phyloP scores from a whole-genome alignment of 805 yeast species.

The Metschnikowia gelsemii region DNA sequence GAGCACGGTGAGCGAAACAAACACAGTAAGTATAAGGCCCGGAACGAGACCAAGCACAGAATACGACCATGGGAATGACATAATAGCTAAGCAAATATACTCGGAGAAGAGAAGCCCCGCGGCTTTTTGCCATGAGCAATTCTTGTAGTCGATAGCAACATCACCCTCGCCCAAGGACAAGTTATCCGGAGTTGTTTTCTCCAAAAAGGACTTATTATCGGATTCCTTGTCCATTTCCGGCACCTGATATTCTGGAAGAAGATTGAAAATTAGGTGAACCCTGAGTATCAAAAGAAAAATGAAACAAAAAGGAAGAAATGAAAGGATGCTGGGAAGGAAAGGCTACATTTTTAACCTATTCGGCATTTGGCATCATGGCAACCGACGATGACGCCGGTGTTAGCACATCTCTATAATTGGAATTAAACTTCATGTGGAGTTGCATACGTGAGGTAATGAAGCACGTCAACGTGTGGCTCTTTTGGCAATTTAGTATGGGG shows the following conservation, averaged over 20 bases:
- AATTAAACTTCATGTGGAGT: too few species aligned
- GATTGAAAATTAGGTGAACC: too few species aligned
- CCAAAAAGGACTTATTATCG: background rate
- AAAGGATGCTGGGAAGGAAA: background rate
- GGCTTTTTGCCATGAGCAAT: conserved; percentile 58
- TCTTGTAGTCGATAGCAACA: conserved; percentile 44
- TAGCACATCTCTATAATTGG: too few species aligned
- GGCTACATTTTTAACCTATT: too few species aligned
- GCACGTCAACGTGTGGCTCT: conserved; percentile 13
- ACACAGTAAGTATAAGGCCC: conserved; percentile 53
- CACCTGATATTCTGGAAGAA: background rate
- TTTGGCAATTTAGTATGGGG: background rate
- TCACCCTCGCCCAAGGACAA: conserved; percentile 12
- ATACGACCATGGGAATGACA: conserved; percentile 68
- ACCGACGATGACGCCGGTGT: too few species aligned
- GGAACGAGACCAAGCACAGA: conserved; percentile 59
- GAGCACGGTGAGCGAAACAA: conserved; percentile 49
- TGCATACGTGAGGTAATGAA: background rate
- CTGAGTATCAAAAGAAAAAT: too few species aligned
- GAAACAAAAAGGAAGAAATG: too few species aligned
- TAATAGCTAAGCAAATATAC: conserved; percentile 59
- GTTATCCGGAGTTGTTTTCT: conserved; percentile 3
- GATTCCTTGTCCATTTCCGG: conserved; percentile 3
- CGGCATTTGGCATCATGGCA: too few species aligned
- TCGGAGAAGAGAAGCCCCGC: conserved; percentile 61